phyloP scores from a whole-genome alignment of 2,329 filamentous ascomycete species.

The Pseudocercospora crystallina region DNA sequence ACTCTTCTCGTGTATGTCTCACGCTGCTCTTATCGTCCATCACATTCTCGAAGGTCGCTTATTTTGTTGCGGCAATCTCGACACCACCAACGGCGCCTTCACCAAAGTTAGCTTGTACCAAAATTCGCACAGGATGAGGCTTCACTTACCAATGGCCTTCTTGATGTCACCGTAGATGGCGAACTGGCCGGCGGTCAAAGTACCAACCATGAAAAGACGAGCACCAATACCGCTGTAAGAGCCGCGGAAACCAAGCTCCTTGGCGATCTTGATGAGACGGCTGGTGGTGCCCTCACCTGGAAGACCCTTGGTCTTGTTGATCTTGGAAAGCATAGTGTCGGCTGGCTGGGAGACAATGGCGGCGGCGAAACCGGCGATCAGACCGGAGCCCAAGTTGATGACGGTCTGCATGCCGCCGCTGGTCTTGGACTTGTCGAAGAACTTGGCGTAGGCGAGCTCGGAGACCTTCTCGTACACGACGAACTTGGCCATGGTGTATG shows the following conservation, averaged over 20 bases:
- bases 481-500: slow-evolving; percentile 95
- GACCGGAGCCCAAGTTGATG: slow-evolving; percentile 81
- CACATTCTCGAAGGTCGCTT: not conserved
- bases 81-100: slow-evolving; percentile 70
- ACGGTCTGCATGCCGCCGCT: slow-evolving; percentile 70
- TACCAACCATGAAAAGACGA: slow-evolving; percentile 73
- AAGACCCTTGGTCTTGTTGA: slow-evolving; percentile 90
- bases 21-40: not conserved
- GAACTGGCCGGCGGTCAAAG: slow-evolving; percentile 77
- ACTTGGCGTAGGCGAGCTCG: slow-evolving; percentile 65
- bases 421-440: slow-evolving; percentile 68
- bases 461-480: slow-evolving; percentile 88
- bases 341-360: slow-evolving; percentile 85
- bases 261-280: slow-evolving; percentile 83
- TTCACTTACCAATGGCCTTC: slow-evolving; percentile 45
- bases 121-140: slow-evolving; percentile 4
- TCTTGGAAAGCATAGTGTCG: slow-evolving; percentile 92
- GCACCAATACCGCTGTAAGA: slow-evolving; percentile 80
- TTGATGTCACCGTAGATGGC: slow-evolving; percentile 83
- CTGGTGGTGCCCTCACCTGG: slow-evolving; percentile 80
- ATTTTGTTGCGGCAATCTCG: slow-evolving; percentile 55
- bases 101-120: not conserved
- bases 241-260: slow-evolving; percentile 75
- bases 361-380: slow-evolving; percentile 83
- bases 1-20: not conserved